phyloP scores from a whole-genome alignment of 2,329 filamentous ascomycete species.

The Neospermospora avenae region DNA sequence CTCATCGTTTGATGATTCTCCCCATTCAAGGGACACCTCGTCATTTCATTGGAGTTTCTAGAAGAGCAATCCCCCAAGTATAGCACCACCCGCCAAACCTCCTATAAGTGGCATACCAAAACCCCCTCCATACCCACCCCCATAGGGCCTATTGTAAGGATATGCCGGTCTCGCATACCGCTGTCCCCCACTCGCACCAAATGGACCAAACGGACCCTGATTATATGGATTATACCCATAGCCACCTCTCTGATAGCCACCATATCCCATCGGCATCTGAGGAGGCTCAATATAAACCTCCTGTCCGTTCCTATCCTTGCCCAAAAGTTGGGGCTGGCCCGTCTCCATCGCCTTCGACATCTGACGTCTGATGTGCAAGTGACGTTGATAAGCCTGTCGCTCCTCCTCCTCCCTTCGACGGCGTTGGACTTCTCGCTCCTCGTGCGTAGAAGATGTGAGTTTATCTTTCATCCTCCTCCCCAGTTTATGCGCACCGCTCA shows the following conservation, averaged over 20 bases:
- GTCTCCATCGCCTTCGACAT: slow-evolving; percentile 50
- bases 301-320: slow-evolving; percentile 49
- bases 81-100: slow-evolving; percentile 44
- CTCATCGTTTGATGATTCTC: neutral
- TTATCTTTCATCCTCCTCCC: slow-evolving; percentile 58
- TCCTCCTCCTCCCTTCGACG: slow-evolving; percentile 47
- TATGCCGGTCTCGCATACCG: slow-evolving; percentile 46
- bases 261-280: slow-evolving; percentile 33
- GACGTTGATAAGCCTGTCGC: slow-evolving; percentile 48
- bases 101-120: slow-evolving; percentile 44
- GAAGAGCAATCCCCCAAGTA: slow-evolving; percentile 43
- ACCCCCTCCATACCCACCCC: slow-evolving; percentile 44
- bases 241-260: slow-evolving; percentile 32
- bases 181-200: slow-evolving; percentile 43
- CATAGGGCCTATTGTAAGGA: slow-evolving; percentile 45
- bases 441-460: slow-evolving; percentile 53
- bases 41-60: slow-evolving; percentile 2
- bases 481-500: slow-evolving; percentile 40
- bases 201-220: slow-evolving; percentile 44
- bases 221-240: slow-evolving; percentile 46
- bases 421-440: slow-evolving; percentile 48
- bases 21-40: neutral
- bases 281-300: slow-evolving; percentile 60
- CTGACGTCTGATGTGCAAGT: slow-evolving; percentile 47
- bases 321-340: slow-evolving; percentile 52